A percentile compares a stretch with the other conserved stretches of the same genome.
These are phyloP conservation scores for Zopfia rhizophila DNA, from an alignment of 2,329 filamentous ascomycete genomes.

Conservation along the genomic window DNA sequence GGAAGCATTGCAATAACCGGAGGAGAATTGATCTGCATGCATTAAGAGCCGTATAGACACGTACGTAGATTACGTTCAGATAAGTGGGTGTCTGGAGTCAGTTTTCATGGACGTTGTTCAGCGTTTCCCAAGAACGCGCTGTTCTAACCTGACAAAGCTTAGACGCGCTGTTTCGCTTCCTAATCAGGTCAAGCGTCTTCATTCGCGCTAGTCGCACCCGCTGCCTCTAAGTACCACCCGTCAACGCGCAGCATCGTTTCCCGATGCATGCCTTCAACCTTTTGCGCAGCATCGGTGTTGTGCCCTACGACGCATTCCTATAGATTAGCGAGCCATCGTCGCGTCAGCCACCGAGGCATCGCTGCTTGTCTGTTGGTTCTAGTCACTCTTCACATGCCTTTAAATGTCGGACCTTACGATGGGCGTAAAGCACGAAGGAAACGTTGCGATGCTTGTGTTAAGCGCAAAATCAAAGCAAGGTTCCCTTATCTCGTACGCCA, in stretches of 20 bases:
- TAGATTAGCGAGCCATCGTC: too few relatives aligned
- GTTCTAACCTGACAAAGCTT: conserved; percentile 14
- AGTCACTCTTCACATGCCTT: conserved; percentile 17
- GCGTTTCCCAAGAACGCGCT: not conserved
- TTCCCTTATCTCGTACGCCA: not conserved
- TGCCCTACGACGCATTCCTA: too few relatives aligned
- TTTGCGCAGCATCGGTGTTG: too few relatives aligned
- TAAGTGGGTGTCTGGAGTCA: too few relatives aligned
- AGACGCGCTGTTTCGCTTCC: conserved; percentile 33
- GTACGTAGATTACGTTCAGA: too few relatives aligned
- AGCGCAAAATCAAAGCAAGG: conserved; percentile 38
- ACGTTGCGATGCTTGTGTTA: conserved; percentile 36
- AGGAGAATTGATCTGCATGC: too few relatives aligned
- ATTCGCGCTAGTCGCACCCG: too few relatives aligned
- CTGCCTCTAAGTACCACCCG: too few relatives aligned
- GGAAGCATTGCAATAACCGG: too few relatives aligned
- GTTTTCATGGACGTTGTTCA: too few relatives aligned
- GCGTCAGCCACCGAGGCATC: too few relatives aligned
- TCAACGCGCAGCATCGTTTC: conserved; percentile 19
- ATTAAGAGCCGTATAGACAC: too few relatives aligned
- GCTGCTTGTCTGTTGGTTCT: not conserved
- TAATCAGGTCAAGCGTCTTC: conserved; percentile 19
- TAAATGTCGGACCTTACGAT: conserved; percentile 36
- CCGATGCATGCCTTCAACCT: conserved; percentile 9
- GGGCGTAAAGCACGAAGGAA: conserved; percentile 40